phyloP scores from a whole-genome alignment of 2,329 filamentous ascomycete genomes.

The Epichloe amarillans region DNA sequence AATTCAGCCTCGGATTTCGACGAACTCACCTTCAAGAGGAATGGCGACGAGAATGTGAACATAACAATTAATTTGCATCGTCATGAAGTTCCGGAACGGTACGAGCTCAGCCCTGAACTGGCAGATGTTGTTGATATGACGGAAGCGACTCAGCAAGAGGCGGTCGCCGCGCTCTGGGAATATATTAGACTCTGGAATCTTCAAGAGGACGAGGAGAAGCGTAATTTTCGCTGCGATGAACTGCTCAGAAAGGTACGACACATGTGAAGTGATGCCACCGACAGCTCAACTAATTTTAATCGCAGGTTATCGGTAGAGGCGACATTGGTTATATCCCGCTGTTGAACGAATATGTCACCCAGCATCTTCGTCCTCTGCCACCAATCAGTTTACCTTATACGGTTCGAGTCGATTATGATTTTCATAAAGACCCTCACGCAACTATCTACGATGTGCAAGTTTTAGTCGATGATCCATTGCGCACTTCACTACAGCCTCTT shows the following conservation, averaged over 20 bases:
- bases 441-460: constrained; percentile 89
- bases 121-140: constrained; percentile 75
- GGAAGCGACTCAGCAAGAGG: constrained; percentile 77
- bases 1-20: constrained; percentile 70
- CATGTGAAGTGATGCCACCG: too few relatives aligned
- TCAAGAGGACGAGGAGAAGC: constrained; percentile 90
- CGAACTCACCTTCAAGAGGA: constrained; percentile 79
- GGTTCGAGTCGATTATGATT: constrained; percentile 79
- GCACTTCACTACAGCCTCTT: constrained; percentile 49
- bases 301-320: constrained; percentile 56
- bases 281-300: constrained; percentile 2
- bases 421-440: constrained; percentile 59
- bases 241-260: constrained; percentile 56
- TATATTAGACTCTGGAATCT: constrained; percentile 78
- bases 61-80: constrained; percentile 76
- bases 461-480: constrained; percentile 69
- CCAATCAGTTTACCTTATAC: constrained; percentile 82
- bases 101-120: constrained; percentile 62
- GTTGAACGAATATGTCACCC: constrained; percentile 65
- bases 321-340: constrained; percentile 77
- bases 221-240: constrained; percentile 83
- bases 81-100: constrained; percentile 78
- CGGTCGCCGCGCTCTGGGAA: constrained; percentile 88
- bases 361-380: constrained; percentile 65
- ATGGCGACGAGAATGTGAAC: constrained; percentile 84